Percentiles rank a stretch among this genome's conserved stretches.
Evolutionary conservation across 495 filamentous ascomycete species (phyloP).

Genomic region (Pseudomonodictys pantanalensis): DNA sequence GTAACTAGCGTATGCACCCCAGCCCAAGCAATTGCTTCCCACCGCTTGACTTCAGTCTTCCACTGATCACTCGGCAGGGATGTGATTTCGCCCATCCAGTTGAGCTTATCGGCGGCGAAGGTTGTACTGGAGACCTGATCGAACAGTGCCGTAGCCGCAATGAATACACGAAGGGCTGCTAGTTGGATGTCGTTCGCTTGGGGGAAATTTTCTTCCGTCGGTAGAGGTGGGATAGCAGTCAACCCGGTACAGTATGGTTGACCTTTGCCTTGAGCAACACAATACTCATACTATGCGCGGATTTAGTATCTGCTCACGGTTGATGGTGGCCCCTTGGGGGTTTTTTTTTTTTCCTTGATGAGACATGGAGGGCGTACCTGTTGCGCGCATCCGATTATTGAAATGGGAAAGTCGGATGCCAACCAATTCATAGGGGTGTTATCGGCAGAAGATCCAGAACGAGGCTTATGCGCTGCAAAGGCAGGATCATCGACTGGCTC

Average conservation of each 20-base stretch:
- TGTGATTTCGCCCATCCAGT: neutral
- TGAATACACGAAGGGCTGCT: neutral
- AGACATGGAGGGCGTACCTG: neutral
- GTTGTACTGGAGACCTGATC: too few relatives aligned
- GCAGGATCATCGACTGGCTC: neutral
- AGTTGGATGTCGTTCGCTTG: constrained; percentile 1
- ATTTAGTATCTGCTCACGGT: neutral
- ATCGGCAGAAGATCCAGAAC: neutral
- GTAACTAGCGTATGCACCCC: neutral
- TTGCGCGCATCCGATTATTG: constrained; percentile 5
- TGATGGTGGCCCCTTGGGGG: too few relatives aligned
- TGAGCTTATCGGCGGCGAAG: neutral
- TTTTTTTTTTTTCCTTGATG: too few relatives aligned
- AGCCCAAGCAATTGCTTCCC: constrained; percentile 1
- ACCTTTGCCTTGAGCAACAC: neutral
- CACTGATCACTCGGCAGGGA: constrained; percentile 17
- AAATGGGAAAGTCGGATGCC: neutral
- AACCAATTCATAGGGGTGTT: neutral
- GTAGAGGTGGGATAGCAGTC: neutral
- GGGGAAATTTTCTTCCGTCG: constrained; percentile 2
- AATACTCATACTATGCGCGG: constrained; percentile 6
- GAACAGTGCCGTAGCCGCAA: neutral
- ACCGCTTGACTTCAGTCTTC: constrained; percentile 2
- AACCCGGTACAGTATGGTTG: neutral
- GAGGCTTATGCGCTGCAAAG: constrained; percentile 4